A percentile compares a stretch with the other conserved stretches of the same genome.
phyloP scores from a whole-genome alignment of 805 yeast genomes.

The Myxozyma melibiosi region DNA sequence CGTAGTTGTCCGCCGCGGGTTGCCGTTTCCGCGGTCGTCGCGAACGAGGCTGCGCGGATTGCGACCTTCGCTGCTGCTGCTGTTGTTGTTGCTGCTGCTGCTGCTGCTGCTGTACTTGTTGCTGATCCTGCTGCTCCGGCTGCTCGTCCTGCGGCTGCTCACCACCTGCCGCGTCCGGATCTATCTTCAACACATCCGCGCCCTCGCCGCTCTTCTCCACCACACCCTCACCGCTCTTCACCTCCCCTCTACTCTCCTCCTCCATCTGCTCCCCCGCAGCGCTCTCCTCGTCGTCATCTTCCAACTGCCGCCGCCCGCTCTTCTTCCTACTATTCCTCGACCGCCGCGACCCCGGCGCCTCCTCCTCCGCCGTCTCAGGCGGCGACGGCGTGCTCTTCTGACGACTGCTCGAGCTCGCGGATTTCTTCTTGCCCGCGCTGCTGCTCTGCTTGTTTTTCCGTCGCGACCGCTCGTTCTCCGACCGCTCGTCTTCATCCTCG shows the following conservation, averaged over 20 bases:
- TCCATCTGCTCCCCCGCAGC: too few species aligned
- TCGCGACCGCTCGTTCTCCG: conserved; percentile 25
- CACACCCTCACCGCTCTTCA: background rate
- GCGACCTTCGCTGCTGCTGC: background rate
- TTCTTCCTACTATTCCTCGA: conserved; percentile 6
- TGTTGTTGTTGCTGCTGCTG: conserved; percentile 1
- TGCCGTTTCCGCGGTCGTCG: background rate
- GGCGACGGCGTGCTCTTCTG: conserved; percentile 26
- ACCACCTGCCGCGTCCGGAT: background rate
- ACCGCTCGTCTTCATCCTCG: conserved; percentile 34
- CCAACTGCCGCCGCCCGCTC: background rate
- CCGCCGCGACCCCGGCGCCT: conserved; percentile 4
- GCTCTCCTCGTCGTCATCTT: background rate
- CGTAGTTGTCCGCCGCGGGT: conserved; percentile 1
- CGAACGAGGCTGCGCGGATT: background rate
- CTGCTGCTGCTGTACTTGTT: background rate
- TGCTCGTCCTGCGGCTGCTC: background rate
- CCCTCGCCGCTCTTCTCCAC: background rate
- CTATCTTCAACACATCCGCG: background rate
- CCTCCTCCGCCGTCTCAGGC: conserved; percentile 15
- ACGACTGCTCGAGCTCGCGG: background rate
- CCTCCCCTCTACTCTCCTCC: background rate
- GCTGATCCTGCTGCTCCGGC: background rate
- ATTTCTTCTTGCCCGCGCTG: conserved; percentile 1
- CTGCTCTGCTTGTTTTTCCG: background rate